phyloP scores from a whole-genome alignment of 768 basidiomycete species.

The Infundibulicybe gibba region DNA sequence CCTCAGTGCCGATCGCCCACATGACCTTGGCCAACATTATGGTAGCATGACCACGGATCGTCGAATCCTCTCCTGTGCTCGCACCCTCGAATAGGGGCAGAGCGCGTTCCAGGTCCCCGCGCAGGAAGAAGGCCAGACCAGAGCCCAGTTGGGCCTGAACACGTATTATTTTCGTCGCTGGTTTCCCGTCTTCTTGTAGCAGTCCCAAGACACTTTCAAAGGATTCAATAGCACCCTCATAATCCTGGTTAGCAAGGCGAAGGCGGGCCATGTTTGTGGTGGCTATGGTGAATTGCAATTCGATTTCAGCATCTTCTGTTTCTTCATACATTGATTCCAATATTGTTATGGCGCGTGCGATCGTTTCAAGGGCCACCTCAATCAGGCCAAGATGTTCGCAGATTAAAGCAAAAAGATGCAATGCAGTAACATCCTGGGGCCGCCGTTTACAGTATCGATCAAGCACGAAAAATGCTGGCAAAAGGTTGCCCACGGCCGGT shows the following conservation, averaged over 20 bases:
- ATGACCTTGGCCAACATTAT: slow-evolving; percentile 83
- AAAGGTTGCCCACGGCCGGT: slow-evolving; percentile 42
- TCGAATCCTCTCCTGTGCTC: slow-evolving; percentile 41
- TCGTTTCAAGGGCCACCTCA: slow-evolving; percentile 52
- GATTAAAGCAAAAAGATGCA: slow-evolving; percentile 82
- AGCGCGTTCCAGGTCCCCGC: slow-evolving; percentile 59
- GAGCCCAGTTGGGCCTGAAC: slow-evolving; percentile 67
- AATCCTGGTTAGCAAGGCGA: slow-evolving; percentile 56
- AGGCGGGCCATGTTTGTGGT: slow-evolving; percentile 81
- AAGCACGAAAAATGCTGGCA: slow-evolving; percentile 79
- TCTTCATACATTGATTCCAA: slow-evolving; percentile 90
- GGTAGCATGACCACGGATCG: slow-evolving; percentile 61
- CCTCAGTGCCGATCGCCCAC: slow-evolving; percentile 78
- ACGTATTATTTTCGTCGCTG: slow-evolving; percentile 38
- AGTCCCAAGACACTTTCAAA: slow-evolving; percentile 75
- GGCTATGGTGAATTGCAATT: slow-evolving; percentile 76
- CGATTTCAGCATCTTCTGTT: slow-evolving; percentile 74
- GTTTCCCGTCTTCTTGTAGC: slow-evolving; percentile 44
- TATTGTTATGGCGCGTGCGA: slow-evolving; percentile 61
- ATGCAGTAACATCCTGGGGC: slow-evolving; percentile 67
- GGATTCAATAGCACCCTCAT: slow-evolving; percentile 57
- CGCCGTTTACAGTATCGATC: slow-evolving; percentile 68
- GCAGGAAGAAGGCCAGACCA: slow-evolving; percentile 69
- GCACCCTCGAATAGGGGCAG: slow-evolving; percentile 67
- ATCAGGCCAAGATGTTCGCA: slow-evolving; percentile 80